phyloP scores from a whole-genome alignment of 179 eudicot genomes.

The Heliamphora ciliata region DNA sequence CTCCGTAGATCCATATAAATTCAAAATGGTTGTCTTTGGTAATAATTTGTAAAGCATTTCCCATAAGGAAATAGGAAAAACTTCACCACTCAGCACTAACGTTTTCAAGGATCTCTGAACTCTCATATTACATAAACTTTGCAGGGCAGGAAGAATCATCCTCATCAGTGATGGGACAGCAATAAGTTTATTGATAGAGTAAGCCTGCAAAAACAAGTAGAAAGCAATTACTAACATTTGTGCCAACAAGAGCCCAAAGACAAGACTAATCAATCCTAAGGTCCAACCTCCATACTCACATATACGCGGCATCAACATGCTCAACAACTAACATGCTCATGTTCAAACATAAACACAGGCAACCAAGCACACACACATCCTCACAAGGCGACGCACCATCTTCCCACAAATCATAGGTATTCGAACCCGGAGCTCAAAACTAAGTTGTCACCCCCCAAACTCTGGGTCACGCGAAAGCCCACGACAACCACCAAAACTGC shows the following conservation, averaged over 20 bases:
- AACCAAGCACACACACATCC: no score
- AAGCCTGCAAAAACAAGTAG: slow-evolving; percentile 36
- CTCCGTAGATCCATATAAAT: slow-evolving; percentile 97
- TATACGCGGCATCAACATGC: no score
- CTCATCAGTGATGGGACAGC: slow-evolving; percentile 85
- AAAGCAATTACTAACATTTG: neutral
- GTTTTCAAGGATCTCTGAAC: slow-evolving; percentile 43
- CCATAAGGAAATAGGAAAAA: slow-evolving; percentile 58
- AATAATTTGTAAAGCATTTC: slow-evolving; percentile 40
- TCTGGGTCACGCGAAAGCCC: no score
- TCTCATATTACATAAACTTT: slow-evolving; percentile 25
- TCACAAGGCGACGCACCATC: no score
- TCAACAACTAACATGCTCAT: no score
- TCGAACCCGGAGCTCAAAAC: no score
- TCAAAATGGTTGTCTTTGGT: slow-evolving; percentile 62
- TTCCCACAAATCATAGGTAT: no score
- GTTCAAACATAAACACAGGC: no score
- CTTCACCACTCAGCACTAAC: slow-evolving; percentile 83
- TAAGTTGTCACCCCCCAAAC: no score
- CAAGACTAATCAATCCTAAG: no score
- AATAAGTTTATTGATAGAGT: slow-evolving; percentile 53
- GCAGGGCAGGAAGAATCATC: slow-evolving; percentile 53
- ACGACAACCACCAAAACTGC: no score
- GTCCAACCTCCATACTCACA: no score
- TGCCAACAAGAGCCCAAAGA: neutral